Evolutionary conservation across 1,139 yeast species (phyloP).

Genomic region (Blastobotrys serpentis): DNA sequence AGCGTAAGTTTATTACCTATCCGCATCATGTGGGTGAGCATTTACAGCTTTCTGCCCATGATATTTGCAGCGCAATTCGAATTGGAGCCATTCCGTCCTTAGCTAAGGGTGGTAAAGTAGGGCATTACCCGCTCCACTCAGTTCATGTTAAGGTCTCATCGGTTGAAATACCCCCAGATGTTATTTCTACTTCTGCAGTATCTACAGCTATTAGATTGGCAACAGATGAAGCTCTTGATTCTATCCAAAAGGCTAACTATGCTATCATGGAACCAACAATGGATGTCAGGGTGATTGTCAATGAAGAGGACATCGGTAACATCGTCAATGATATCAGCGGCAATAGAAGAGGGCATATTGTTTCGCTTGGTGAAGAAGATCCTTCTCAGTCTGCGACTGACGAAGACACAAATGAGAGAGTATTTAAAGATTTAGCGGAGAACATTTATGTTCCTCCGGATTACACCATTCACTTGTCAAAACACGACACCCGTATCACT

Average conservation of each 20-base stretch:
- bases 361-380: conserved; percentile 41
- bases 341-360: conserved; percentile 67
- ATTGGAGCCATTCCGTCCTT: conserved; percentile 59
- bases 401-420: conserved; percentile 23
- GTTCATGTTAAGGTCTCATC: conserved; percentile 50
- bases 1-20: conserved; percentile 43
- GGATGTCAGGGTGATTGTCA: conserved; percentile 68
- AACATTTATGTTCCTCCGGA: conserved; percentile 42
- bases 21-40: conserved; percentile 34
- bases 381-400: background rate
- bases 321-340: conserved; percentile 80
- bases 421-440: conserved; percentile 34
- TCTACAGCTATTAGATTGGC: conserved; percentile 48
- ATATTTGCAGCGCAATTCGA: conserved; percentile 34
- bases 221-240: conserved; percentile 43
- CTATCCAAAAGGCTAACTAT: conserved; percentile 37
- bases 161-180: conserved; percentile 59
- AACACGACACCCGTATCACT: conserved; percentile 35
- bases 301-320: conserved; percentile 72
- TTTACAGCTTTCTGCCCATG: conserved; percentile 27
- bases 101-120: conserved; percentile 73
- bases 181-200: conserved; percentile 43
- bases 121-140: conserved; percentile 64
- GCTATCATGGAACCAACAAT: conserved; percentile 82
- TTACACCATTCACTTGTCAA: conserved; percentile 42